Conservation (phyloP, 192 early-diverging fungal genomes). For the Coemansia sp. region DNA sequence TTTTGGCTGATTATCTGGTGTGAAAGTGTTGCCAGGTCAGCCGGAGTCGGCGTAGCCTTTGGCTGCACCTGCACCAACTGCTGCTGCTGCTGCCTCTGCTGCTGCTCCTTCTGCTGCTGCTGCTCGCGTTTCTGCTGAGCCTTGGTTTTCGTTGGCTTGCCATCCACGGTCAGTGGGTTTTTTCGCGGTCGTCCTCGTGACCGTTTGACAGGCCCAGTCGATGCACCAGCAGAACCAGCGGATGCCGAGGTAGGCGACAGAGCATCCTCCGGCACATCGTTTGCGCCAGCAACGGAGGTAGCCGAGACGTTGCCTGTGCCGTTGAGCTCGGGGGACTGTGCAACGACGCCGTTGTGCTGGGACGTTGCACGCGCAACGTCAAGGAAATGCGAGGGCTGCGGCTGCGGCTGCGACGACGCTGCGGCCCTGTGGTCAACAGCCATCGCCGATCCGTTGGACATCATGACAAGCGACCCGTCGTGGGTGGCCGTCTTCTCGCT, state of each 20-base stretch:
- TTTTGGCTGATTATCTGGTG: slow-evolving; percentile 49
- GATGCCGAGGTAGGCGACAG: slow-evolving; percentile 1
- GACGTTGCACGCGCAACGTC: slow-evolving; percentile 12
- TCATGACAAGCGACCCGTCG: slow-evolving; percentile 39
- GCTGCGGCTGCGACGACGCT: slow-evolving; percentile 26
- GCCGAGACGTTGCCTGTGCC: slow-evolving; percentile 3
- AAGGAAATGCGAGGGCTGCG: slow-evolving; percentile 29
- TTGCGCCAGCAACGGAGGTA: slow-evolving; percentile 6
- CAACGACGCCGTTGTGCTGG: slow-evolving; percentile 26
- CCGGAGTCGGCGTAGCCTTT: slow-evolving; percentile 30
- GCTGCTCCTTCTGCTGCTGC: slow-evolving; percentile 13
- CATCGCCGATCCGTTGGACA: slow-evolving; percentile 14
- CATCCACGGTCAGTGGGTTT: slow-evolving; percentile 36
- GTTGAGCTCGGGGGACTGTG: slow-evolving; percentile 47
- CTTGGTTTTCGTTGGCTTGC: slow-evolving; percentile 27
- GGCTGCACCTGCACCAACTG: slow-evolving; percentile 15
- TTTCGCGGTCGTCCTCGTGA: slow-evolving; percentile 49
- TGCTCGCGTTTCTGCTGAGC: slow-evolving; percentile 28
- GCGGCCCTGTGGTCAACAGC: not conserved
- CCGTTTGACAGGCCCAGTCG: slow-evolving; percentile 33
- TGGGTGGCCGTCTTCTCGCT: not conserved
- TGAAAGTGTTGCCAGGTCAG: slow-evolving; percentile 40
- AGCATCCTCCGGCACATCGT: not conserved
- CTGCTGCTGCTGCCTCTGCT: slow-evolving; percentile 16
- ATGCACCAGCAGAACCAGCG: not conserved